Evolutionary conservation across 345 rosid genomes (phyloP).

Genomic region (Anacardium occidentale): DNA sequence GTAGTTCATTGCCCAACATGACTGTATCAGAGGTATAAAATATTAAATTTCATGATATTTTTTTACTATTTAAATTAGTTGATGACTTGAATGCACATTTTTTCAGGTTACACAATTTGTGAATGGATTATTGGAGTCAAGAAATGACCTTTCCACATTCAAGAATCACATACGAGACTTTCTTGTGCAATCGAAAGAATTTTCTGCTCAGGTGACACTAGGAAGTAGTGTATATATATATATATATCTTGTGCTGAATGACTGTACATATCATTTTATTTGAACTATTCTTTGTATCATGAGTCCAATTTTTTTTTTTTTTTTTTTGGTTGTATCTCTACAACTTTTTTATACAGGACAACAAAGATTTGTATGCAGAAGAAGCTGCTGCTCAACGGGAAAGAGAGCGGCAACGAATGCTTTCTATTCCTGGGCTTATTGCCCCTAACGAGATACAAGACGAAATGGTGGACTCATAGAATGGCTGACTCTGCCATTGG

Average conservation of each 20-base stretch:
- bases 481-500: constrained; percentile 19
- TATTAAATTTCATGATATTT: too few species aligned
- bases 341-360: constrained; percentile 44
- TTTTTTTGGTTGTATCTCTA: too few species aligned
- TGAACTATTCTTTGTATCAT: not conserved
- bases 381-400: constrained; percentile 78
- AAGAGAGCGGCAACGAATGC: constrained; percentile 70
- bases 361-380: constrained; percentile 76
- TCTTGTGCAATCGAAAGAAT: constrained; percentile 84
- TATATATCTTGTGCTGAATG: not conserved
- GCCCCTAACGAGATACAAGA: constrained; percentile 78
- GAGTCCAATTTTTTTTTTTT: not conserved
- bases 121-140: constrained; percentile 75
- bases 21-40: constrained; percentile 67
- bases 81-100: constrained; percentile 15
- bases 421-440: constrained; percentile 70
- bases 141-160: constrained; percentile 71
- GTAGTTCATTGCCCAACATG: constrained; percentile 97
- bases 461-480: constrained; percentile 78
- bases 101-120: constrained; percentile 90
- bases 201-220: constrained; percentile 68
- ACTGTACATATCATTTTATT: not conserved
- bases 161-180: constrained; percentile 93
- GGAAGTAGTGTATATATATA: not conserved
- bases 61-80: not conserved